phyloP scores from a whole-genome alignment of 202 grass and related monocot species.

The Dendrocalamus latiflorus region DNA sequence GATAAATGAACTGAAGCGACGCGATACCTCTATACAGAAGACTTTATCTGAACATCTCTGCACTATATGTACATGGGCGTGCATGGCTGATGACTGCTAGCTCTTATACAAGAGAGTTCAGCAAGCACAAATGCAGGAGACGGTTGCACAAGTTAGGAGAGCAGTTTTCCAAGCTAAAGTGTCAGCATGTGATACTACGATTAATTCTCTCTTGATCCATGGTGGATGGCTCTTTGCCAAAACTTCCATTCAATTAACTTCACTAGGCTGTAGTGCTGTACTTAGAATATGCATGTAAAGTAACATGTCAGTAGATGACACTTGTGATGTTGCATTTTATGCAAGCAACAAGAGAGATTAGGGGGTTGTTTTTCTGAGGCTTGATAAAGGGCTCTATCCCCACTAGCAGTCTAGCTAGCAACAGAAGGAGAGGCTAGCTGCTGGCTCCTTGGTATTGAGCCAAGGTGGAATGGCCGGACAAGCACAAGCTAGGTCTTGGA shows the following conservation, averaged over 20 bases:
- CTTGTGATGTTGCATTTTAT: not conserved
- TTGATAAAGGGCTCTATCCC: not conserved
- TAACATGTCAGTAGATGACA: not conserved
- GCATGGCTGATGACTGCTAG: not conserved
- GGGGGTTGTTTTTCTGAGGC: not conserved
- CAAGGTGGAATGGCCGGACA: slow-evolving; percentile 15
- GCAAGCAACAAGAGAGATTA: not conserved
- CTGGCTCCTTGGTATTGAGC: too few relatives aligned
- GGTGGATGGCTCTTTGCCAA: not conserved
- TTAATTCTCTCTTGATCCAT: not conserved
- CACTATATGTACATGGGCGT: not conserved
- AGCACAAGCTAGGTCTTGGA: slow-evolving; percentile 24
- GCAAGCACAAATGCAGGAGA: not conserved
- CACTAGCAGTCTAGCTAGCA: too few relatives aligned
- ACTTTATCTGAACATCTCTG: not conserved
- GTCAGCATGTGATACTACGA: not conserved
- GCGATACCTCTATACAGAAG: too few relatives aligned
- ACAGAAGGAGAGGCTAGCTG: too few relatives aligned
- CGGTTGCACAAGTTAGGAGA: not conserved
- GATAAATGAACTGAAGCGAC: too few relatives aligned
- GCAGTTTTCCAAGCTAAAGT: not conserved
- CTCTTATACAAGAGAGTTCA: not conserved
- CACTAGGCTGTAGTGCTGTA: not conserved
- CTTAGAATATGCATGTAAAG: too few relatives aligned
- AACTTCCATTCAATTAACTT: not conserved